These are phyloP conservation scores for Pholiota conissans DNA, from an alignment of 768 basidiomycete species.

Conservation along the genomic window DNA sequence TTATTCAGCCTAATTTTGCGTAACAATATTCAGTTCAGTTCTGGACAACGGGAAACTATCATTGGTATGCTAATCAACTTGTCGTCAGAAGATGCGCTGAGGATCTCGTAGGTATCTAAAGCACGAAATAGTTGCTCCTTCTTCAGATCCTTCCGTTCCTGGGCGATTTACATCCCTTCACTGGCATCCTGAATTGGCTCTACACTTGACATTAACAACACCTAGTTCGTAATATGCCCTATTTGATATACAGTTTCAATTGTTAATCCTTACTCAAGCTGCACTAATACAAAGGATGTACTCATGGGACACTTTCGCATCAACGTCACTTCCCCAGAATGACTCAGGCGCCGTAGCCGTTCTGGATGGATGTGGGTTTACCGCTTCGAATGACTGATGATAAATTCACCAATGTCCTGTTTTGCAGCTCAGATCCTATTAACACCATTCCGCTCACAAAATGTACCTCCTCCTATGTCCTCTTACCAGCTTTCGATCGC, in stretches of 20 bases:
- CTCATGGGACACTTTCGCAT: slow-evolving; percentile 77
- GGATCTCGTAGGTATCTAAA: slow-evolving; percentile 76
- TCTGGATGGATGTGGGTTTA: slow-evolving; percentile 78
- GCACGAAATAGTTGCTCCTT: slow-evolving; percentile 70
- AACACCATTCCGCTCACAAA: slow-evolving; percentile 92
- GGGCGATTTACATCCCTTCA: slow-evolving; percentile 67
- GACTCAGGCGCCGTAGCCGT: slow-evolving; percentile 90
- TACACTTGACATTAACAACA: slow-evolving; percentile 67
- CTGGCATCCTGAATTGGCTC: slow-evolving; percentile 87
- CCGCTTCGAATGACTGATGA: neutral
- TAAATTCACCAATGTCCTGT: neutral
- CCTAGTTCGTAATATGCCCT: slow-evolving; percentile 43
- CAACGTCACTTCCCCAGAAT: slow-evolving; percentile 55
- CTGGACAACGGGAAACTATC: slow-evolving; percentile 94
- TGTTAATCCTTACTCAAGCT: slow-evolving; percentile 31
- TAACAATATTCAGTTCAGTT: slow-evolving; percentile 75
- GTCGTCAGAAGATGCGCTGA: too few relatives aligned
- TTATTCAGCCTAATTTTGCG: slow-evolving; percentile 4
- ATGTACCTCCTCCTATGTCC: slow-evolving; percentile 98
- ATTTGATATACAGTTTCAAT: neutral
- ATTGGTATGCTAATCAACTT: slow-evolving; percentile 71
- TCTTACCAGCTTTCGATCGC: slow-evolving; percentile 47
- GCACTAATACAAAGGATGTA: slow-evolving; percentile 61
- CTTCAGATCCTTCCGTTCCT: slow-evolving; percentile 24
- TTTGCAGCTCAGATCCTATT: slow-evolving; percentile 71